Base-by-base conservation (phyloP, 805 yeast genomes). In the Alloascoidea africana region DNA sequence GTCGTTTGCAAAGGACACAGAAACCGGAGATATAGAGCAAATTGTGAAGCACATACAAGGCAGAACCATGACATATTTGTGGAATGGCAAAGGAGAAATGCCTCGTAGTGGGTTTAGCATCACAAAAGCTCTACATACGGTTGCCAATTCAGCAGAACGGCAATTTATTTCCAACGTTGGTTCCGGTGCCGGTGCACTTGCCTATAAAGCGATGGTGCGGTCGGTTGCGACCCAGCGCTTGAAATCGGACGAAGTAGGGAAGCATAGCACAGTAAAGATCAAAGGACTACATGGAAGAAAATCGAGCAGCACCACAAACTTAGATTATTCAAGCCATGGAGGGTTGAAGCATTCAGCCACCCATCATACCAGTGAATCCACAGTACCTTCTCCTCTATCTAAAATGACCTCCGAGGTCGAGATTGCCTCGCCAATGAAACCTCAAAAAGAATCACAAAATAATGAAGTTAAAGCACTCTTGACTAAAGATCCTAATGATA, bases 41-140 rank as follows among this genome's bases (percentile, higher is more conserved):
- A 41, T 60, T 32, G 41, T 48, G 1, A 43, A 44, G 5, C 46
- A 45, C 32, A 37, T 56, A 2, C 55, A 52, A 33, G 65, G 65
- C 4, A 41, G 46, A 14, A 32, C 62, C 14, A 45, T 56, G 17
- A 46, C 53, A 17, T 56, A 53, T 40, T 43, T 60, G 32, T 76
- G 76, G 71, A 56, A 55, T 34, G 72, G 68, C 3, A 68, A 66
- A 46, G 79, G 76, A 3, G 50, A 55, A 34, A 54, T 57, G 17
- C 49, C 59, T 14, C 59, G 62, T 36, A 36, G 59, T 13, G 49
- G 50, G 3, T 36, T 39, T 33, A 11, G 33, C 17, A 17, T 14
- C 3, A 37, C 41, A 3, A 49, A 49, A 3, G 40, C 44, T 23
- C 53, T 46, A 6, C n/a, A 39, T 4, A 36, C 35, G n/a, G n/a